These are phyloP conservation scores for Diaporthe vaccinii DNA, from an alignment of 2,329 filamentous ascomycete genomes.

Conservation along the genomic window DNA sequence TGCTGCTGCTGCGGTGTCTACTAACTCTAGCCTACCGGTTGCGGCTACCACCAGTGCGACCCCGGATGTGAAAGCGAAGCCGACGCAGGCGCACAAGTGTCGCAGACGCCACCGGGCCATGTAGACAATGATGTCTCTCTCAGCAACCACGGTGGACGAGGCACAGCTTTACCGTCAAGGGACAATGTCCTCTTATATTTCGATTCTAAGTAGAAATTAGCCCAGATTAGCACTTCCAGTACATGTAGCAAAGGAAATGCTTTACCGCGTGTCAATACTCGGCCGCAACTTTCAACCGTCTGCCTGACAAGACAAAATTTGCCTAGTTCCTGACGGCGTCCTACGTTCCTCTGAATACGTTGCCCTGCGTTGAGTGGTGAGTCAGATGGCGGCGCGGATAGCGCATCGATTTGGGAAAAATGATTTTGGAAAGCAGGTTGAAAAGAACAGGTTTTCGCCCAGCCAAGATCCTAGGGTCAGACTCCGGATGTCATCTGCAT, in stretches of 20 bases:
- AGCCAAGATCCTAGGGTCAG: constrained; percentile 7
- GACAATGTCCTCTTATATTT: neutral
- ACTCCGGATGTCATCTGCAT: neutral
- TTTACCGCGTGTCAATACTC: neutral
- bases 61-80: neutral
- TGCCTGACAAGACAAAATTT: neutral
- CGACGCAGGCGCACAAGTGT: neutral
- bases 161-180: neutral
- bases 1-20: neutral
- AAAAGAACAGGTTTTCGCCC: neutral
- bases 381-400: neutral
- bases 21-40: neutral
- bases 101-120: neutral
- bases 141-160: neutral
- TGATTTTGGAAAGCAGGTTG: neutral
- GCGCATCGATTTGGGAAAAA: neutral
- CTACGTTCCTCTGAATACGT: neutral
- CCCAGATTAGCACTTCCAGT: neutral
- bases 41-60: neutral
- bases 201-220: neutral
- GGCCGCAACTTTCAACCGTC: too few species aligned
- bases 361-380: neutral
- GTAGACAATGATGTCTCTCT: neutral
- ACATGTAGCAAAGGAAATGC: neutral
- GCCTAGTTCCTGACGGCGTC: neutral